Evolutionary conservation across 2,329 filamentous ascomycete species (phyloP), one percentile per base, ranked within the genome.

Genomic region (Neofusicoccum ribis): DNA sequence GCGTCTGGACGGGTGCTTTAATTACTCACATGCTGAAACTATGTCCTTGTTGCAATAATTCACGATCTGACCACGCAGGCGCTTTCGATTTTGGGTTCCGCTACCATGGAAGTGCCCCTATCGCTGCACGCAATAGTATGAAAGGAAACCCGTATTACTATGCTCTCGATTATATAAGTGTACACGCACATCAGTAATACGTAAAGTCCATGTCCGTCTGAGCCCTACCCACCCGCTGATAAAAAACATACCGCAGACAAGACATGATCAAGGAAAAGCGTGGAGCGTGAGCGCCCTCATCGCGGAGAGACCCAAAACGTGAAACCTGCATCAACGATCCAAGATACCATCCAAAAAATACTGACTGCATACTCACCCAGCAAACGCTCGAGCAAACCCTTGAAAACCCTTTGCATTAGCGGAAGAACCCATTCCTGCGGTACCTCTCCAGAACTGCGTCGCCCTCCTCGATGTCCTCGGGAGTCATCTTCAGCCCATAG

Each of bases 401-500:
- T 7, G 27, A 5, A 31, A 31, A 2, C 5, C 27, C 5, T 31
- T 7, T 31, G 27, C 27, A n/a, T 47, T 17, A 60, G 23, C 56
- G 56, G 17, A 54, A 63, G n/a, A 37, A 31, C 5, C 61, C 61
- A n/a, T 37, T 54, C 39, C 50, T 36, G 39, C 43, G 49, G 15
- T 43, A 52, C 14, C 15, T 31, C n/a, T 51, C 60, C 37, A 63
- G 31, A 11, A 63, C 52, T 1, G n/a, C 36, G 15, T 63, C 49
- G 15, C 60, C 60, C 34, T 63, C 60, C 37, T 63, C 61, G 9
- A 63, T 47, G 9, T 63, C 61, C 12, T 52, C 47, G 7, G 49
- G 49, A 5, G 23, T 46, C 61, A 63, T 63, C 49, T 54, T 63
- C n/a, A 63, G 43, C 2, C 61, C 61, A 23, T 63, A 63, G 15